A percentile compares a stretch with the other conserved stretches of the same genome.
phyloP scores from a whole-genome alignment of 192 early-diverging fungal species.

The Obelidium mucronatum region DNA sequence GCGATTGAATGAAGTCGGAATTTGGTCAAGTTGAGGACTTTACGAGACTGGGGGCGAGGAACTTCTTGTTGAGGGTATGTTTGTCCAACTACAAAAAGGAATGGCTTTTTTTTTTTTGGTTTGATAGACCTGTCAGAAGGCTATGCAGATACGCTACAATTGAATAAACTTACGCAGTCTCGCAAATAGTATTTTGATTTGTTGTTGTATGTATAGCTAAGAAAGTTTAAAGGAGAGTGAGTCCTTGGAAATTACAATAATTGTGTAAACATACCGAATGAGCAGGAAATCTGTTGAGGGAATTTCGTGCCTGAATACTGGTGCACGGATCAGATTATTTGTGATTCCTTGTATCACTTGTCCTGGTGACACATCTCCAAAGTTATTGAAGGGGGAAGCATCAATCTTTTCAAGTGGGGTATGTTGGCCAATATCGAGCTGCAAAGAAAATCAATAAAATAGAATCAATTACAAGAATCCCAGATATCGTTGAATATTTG shows the following conservation, averaged over 20 bases:
- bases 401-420: constrained; percentile 89
- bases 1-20: constrained; percentile 76
- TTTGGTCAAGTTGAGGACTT: constrained; percentile 86
- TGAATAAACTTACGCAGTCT: no score
- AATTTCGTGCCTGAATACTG: constrained; percentile 80
- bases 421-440: constrained; percentile 81
- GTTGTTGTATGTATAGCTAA: constrained; percentile 74
- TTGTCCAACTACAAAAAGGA: constrained; percentile 89
- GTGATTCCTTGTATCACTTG: constrained; percentile 86
- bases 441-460: no score
- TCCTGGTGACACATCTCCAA: constrained; percentile 93
- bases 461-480: neutral
- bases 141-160: no score
- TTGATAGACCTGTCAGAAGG: no score
- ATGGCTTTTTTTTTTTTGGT: no score
- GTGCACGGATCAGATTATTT: constrained; percentile 96
- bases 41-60: constrained; percentile 92
- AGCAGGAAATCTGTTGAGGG: constrained; percentile 84
- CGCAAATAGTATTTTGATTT: constrained; percentile 87
- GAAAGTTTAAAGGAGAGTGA: neutral
- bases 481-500: neutral
- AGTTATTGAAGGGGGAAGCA: constrained; percentile 91
- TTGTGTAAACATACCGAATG: constrained; percentile 56
- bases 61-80: constrained; percentile 94
- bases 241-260: neutral